A percentile compares a stretch with the other conserved stretches of the same genome.
Evolutionary conservation across 169 alveolate genomes (phyloP).

Genomic region (Theileria equi): DNA sequence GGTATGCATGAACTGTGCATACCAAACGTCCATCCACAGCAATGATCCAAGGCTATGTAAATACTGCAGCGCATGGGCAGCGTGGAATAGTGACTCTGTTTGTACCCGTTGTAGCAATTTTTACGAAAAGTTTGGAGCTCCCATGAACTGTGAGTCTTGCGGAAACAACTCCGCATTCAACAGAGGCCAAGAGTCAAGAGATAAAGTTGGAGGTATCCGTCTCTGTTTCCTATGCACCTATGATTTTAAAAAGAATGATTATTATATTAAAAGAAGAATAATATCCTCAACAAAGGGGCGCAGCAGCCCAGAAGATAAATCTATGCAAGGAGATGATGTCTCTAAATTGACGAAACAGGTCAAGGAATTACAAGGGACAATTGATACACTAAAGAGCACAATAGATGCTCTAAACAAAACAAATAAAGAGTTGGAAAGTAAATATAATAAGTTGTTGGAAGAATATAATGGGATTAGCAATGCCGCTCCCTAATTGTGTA

Average conservation of each 20-base stretch:
- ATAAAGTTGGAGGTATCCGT: constrained; percentile 27
- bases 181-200: constrained; percentile 40
- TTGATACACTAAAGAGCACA: background rate
- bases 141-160: constrained; percentile 49
- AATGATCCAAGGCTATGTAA: constrained; percentile 58
- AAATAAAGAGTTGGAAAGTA: constrained; percentile 1
- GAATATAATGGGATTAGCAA: constrained; percentile 9
- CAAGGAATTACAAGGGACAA: background rate
- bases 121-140: constrained; percentile 46
- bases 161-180: constrained; percentile 55
- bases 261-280: constrained; percentile 37
- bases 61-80: constrained; percentile 58
- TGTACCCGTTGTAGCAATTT: constrained; percentile 49
- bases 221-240: constrained; percentile 62
- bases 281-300: background rate
- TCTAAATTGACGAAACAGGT: background rate
- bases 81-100: constrained; percentile 58
- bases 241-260: constrained; percentile 63
- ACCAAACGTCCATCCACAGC: constrained; percentile 42
- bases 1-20: constrained; percentile 59
- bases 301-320: background rate
- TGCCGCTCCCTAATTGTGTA: background rate
- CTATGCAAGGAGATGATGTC: background rate
- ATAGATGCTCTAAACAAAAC: constrained; percentile 20
- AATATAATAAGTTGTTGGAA: constrained; percentile 31